phyloP scores from a whole-genome alignment of 2,329 filamentous ascomycete species.

The Sclerotinia glacialis region DNA sequence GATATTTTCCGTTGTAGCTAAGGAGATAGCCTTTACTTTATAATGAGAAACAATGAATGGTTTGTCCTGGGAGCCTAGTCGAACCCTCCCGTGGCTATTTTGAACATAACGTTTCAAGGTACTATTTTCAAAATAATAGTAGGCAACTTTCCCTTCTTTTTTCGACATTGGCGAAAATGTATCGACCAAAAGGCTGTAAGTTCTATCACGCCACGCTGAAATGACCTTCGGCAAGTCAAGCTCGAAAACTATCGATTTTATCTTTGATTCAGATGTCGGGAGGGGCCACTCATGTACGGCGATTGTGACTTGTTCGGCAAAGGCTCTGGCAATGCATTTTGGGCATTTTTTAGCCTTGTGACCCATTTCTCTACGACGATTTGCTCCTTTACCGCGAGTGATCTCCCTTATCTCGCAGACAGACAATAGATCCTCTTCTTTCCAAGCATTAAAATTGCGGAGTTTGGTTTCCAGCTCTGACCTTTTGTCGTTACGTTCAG shows the following conservation, averaged over 20 bases:
- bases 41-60: slow-evolving; percentile 40
- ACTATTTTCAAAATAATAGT: slow-evolving; percentile 19
- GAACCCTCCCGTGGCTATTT: slow-evolving; percentile 20
- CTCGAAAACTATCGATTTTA: slow-evolving; percentile 53
- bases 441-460: slow-evolving; percentile 37
- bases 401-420: neutral
- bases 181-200: slow-evolving; percentile 43
- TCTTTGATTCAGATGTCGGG: slow-evolving; percentile 37
- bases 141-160: neutral
- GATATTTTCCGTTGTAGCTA: slow-evolving; percentile 40
- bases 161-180: slow-evolving; percentile 38
- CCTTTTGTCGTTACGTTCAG: slow-evolving; percentile 37
- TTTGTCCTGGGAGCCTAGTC: slow-evolving; percentile 28
- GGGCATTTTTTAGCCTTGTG: slow-evolving; percentile 34
- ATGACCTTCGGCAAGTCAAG: slow-evolving; percentile 45
- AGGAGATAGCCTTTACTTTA: slow-evolving; percentile 29
- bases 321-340: slow-evolving; percentile 39
- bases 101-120: slow-evolving; percentile 20
- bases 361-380: neutral
- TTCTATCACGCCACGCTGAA: slow-evolving; percentile 49
- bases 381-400: neutral
- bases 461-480: slow-evolving; percentile 39
- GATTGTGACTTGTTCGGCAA: slow-evolving; percentile 47
- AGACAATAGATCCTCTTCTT: slow-evolving; percentile 15
- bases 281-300: slow-evolving; percentile 56